Evolutionary conservation across 148 eudicot species (phyloP).

Genomic region (Silene uniflora): DNA sequence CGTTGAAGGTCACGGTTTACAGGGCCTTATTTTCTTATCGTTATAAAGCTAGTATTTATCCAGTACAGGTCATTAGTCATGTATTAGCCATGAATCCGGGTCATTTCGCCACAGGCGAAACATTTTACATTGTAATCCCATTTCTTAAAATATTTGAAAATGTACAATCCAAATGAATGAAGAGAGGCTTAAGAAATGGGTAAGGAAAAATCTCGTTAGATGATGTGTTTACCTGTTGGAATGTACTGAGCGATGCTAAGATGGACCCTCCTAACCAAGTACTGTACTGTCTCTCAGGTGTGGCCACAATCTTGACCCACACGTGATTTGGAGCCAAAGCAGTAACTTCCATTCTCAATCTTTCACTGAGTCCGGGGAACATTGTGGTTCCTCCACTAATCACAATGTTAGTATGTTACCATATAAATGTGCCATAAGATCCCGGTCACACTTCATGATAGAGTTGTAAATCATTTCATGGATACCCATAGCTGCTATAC

Average conservation of each 20-base stretch:
- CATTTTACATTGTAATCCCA: too few species aligned
- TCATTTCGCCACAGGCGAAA: too few species aligned
- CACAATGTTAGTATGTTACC: slow-evolving; percentile 56
- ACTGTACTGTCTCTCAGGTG: slow-evolving; percentile 56
- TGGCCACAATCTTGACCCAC: slow-evolving; percentile 50
- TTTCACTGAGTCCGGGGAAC: slow-evolving; percentile 56
- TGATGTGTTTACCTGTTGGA: slow-evolving; percentile 42
- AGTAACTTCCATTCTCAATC: slow-evolving; percentile 59
- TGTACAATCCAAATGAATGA: neutral
- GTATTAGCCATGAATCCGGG: too few species aligned
- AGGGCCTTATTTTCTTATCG: too few species aligned
- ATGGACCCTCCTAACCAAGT: slow-evolving; percentile 57
- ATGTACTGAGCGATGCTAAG: slow-evolving; percentile 54
- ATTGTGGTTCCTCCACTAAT: slow-evolving; percentile 63
- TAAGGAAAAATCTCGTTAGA: neutral
- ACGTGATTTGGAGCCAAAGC: slow-evolving; percentile 59
- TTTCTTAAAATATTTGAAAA: too few species aligned
- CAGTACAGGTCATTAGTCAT: too few species aligned
- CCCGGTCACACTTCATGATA: slow-evolving; percentile 50
- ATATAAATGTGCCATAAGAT: slow-evolving; percentile 44
- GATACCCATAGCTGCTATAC: slow-evolving; percentile 59
- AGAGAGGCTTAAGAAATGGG: neutral
- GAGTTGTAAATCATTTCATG: slow-evolving; percentile 54
- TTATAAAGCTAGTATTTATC: too few species aligned
- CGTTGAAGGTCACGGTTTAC: too few species aligned